These are phyloP conservation scores for Thermomyces lanuginosus DNA, from an alignment of 2,329 filamentous ascomycete genomes.

Conservation along the genomic window DNA sequence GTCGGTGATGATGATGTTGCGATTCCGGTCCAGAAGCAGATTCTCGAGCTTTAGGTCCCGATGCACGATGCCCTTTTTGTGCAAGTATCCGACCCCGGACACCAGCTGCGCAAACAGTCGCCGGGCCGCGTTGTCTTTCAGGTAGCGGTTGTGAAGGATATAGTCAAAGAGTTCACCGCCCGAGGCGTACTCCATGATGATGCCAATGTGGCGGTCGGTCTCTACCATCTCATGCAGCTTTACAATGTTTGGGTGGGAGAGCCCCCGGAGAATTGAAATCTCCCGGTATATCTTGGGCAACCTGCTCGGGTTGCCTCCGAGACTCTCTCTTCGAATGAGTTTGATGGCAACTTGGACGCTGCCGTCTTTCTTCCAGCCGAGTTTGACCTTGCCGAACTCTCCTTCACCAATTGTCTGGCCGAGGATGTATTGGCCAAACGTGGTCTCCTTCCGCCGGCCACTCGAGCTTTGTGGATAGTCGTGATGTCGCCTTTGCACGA, in stretches of 20 bases:
- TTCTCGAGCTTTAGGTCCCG: slow-evolving; percentile 95
- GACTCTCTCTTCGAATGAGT: slow-evolving; percentile 78
- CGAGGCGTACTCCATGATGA: slow-evolving; percentile 95
- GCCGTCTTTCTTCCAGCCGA: slow-evolving; percentile 94
- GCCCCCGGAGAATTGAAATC: slow-evolving; percentile 72
- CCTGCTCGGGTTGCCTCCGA: slow-evolving; percentile 74
- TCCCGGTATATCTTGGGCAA: slow-evolving; percentile 96
- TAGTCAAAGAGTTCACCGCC: slow-evolving; percentile 97
- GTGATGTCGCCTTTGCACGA: slow-evolving; percentile 34
- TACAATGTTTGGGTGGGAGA: slow-evolving; percentile 93
- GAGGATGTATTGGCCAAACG: slow-evolving; percentile 89
- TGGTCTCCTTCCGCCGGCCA: slow-evolving; percentile 55
- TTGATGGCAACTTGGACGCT: slow-evolving; percentile 95
- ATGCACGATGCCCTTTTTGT: slow-evolving; percentile 97
- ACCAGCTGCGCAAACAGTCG: slow-evolving; percentile 89
- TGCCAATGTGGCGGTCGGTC: slow-evolving; percentile 91
- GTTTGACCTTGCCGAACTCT: slow-evolving; percentile 96
- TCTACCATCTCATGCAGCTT: slow-evolving; percentile 96
- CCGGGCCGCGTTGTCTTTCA: slow-evolving; percentile 83
- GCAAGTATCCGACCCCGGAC: slow-evolving; percentile 89
- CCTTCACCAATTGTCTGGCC: slow-evolving; percentile 94
- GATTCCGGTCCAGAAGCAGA: slow-evolving; percentile 80
- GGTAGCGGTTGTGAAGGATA: slow-evolving; percentile 88
- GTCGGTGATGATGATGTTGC: slow-evolving; percentile 98
- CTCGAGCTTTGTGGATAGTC: slow-evolving; percentile 38